Evolutionary conservation across 345 rosid species (phyloP).

Genomic region (Salix dunnii): DNA sequence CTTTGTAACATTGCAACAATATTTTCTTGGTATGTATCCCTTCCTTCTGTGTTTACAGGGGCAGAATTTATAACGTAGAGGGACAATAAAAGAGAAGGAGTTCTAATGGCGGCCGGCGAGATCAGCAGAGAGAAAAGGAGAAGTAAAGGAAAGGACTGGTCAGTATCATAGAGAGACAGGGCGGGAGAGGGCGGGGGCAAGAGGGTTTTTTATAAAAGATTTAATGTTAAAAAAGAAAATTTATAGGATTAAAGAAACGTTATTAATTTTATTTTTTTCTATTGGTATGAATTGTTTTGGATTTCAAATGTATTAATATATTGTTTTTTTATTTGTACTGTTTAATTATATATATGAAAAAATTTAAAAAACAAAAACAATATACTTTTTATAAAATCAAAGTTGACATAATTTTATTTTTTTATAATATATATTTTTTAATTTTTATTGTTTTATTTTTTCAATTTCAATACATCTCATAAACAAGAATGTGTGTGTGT

Average conservation of each 20-base stretch:
- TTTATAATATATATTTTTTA: too few relatives aligned
- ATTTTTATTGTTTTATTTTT: too few relatives aligned
- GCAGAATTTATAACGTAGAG: not conserved
- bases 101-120: slow-evolving; percentile 27
- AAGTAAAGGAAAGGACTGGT: not conserved
- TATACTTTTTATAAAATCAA: too few relatives aligned
- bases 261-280: too few relatives aligned
- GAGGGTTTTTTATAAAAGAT: not conserved
- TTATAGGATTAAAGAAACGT: not conserved
- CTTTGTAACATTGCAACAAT: not conserved
- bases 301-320: too few relatives aligned
- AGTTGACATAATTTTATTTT: too few relatives aligned
- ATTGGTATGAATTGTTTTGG: too few relatives aligned
- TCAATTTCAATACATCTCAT: too few relatives aligned
- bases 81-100: slow-evolving; percentile 2
- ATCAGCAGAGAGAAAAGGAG: not conserved
- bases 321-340: too few relatives aligned
- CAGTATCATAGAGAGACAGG: not conserved
- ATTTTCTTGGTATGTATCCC: not conserved
- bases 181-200: slow-evolving; percentile 4
- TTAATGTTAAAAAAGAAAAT: slow-evolving; percentile 1
- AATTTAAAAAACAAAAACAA: too few relatives aligned
- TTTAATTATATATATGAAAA: too few relatives aligned
- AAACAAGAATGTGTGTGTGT: too few relatives aligned
- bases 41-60: not conserved